Conservation (phyloP, 176 grass and related monocot species). For the Poa pratensis region DNA sequence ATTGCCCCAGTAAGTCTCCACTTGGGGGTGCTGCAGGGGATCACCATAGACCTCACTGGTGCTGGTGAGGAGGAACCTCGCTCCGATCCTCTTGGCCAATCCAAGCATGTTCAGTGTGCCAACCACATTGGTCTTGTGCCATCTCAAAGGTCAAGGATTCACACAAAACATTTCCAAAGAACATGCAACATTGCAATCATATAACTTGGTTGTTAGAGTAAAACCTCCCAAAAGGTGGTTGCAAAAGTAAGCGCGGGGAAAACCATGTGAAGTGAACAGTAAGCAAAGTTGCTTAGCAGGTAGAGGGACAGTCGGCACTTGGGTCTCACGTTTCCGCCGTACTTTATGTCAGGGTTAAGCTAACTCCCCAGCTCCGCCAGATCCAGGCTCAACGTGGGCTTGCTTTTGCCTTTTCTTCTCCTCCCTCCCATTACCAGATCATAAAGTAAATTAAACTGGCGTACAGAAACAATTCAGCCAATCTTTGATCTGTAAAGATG, state of each 20-base stretch:
- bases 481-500: not conserved
- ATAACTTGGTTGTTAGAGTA: conserved; percentile 32
- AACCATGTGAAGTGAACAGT: conserved; percentile 46
- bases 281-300: conserved; percentile 44
- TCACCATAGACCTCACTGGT: conserved; percentile 97
- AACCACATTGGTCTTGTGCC: conserved; percentile 95
- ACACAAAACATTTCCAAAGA: conserved; percentile 30
- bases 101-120: conserved; percentile 97
- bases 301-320: conserved; percentile 26
- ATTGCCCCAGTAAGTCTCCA: conserved; percentile 99
- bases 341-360: conserved; percentile 56
- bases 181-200: conserved; percentile 3
- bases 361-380: conserved; percentile 45
- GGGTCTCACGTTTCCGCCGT: conserved; percentile 12
- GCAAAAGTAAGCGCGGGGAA: conserved; percentile 23
- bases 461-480: not conserved
- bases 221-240: conserved; percentile 16
- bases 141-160: conserved; percentile 54
- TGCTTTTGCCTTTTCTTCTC: conserved; percentile 29
- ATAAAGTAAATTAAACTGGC: conserved; percentile 34
- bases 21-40: conserved; percentile 91
- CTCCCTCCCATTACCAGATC: conserved; percentile 37
- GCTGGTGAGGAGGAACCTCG: conserved; percentile 91
- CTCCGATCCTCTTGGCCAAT: conserved; percentile 84
- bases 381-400: conserved; percentile 31